Conservation (phyloP, 2,329 filamentous ascomycete genomes). For the Gaeumannomyces tritici region DNA sequence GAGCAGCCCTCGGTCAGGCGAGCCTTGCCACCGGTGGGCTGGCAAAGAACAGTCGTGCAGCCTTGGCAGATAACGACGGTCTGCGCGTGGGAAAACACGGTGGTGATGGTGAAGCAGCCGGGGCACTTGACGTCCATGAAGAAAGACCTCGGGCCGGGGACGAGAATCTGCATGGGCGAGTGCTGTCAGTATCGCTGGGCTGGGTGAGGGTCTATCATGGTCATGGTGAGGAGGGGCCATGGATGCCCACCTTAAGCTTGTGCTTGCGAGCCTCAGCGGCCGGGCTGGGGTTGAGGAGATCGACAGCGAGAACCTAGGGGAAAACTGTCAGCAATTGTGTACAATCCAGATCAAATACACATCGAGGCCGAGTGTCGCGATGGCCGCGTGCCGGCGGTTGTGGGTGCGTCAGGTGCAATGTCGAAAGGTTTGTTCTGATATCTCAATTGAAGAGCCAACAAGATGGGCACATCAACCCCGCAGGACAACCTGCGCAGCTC, state of each 20-base stretch:
- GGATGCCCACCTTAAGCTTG: slow-evolving; percentile 83
- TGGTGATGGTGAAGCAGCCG: slow-evolving; percentile 99
- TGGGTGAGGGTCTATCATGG: not conserved
- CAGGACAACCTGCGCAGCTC: not conserved
- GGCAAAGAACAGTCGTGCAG: slow-evolving; percentile 99
- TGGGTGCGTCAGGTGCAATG: not conserved
- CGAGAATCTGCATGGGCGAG: slow-evolving; percentile 57
- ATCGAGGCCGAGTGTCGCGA: not conserved
- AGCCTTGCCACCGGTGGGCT: slow-evolving; percentile 98
- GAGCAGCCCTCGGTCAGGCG: slow-evolving; percentile 99
- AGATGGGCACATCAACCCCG: not conserved
- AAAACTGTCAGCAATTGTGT: slow-evolving; percentile 9
- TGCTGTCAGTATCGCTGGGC: slow-evolving; percentile 9
- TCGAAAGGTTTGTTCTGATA: not conserved
- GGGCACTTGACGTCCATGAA: slow-evolving; percentile 99
- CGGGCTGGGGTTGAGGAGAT: slow-evolving; percentile 98
- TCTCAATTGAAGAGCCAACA: not conserved
- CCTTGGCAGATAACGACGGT: slow-evolving; percentile 99
- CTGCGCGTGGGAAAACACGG: slow-evolving; percentile 99
- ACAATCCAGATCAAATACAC: slow-evolving; percentile 5
- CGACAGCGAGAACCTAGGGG: slow-evolving; percentile 94
- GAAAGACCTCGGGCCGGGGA: slow-evolving; percentile 95
- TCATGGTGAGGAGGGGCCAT: not conserved
- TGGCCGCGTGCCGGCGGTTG: no score
- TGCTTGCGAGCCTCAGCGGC: slow-evolving; percentile 99